A percentile compares a stretch with the other conserved stretches of the same genome.
Conservation (phyloP, 2,329 filamentous ascomycete species). For the Zasmidium angulare region DNA sequence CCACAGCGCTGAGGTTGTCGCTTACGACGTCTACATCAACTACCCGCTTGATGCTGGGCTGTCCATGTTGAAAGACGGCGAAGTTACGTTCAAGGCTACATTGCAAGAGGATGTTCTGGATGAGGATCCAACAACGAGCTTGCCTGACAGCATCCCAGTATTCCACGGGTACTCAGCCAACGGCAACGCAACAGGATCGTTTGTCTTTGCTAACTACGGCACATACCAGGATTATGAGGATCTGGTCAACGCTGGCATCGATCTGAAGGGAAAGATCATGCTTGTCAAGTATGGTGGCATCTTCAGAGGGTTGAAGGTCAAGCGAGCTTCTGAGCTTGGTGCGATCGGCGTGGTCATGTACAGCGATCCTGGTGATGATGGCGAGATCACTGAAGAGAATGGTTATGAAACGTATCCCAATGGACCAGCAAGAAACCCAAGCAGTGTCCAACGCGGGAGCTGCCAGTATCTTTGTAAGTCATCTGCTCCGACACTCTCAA, state of each 20-base stretch:
- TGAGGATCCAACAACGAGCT: constrained; percentile 75
- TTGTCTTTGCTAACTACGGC: constrained; percentile 89
- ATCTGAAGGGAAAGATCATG: constrained; percentile 80
- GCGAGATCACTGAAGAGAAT: constrained; percentile 75
- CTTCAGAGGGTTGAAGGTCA: constrained; percentile 89
- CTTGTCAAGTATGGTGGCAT: constrained; percentile 81
- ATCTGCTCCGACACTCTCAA: constrained; percentile 25
- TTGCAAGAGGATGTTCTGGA: constrained; percentile 81
- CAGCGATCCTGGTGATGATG: constrained; percentile 86
- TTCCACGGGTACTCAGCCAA: constrained; percentile 95
- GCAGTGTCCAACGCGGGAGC: constrained; percentile 86
- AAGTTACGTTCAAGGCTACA: constrained; percentile 54
- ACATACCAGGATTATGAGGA: constrained; percentile 85
- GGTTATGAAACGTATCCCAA: constrained; percentile 78
- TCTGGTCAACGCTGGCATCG: constrained; percentile 70
- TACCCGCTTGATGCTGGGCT: constrained; percentile 45
- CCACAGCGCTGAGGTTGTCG: constrained; percentile 44
- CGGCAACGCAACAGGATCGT: constrained; percentile 84
- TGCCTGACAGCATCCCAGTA: constrained; percentile 73
- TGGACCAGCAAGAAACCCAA: constrained; percentile 83
- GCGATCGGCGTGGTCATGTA: constrained; percentile 86
- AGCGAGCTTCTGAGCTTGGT: constrained; percentile 85
- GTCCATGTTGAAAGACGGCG: constrained; percentile 42
- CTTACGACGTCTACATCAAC: constrained; percentile 54
- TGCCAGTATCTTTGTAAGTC: constrained; percentile 56